Conservation (phyloP, 1,139 yeast species). For the Yamadazyma trypodendri region DNA sequence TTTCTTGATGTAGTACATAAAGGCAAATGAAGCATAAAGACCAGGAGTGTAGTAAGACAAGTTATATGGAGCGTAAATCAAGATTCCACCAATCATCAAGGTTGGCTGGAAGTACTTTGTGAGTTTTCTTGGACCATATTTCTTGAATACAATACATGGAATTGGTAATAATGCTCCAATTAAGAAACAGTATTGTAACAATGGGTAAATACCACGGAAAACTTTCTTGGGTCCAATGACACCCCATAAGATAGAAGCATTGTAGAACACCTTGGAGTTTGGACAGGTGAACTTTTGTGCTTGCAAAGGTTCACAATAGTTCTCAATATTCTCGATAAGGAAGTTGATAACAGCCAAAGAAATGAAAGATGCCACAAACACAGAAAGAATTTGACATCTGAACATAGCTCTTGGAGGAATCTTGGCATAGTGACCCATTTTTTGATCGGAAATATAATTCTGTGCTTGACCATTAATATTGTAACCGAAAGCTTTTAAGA, state of each 20-base stretch:
- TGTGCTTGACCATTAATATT: constrained; percentile 66
- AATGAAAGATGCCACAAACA: constrained; percentile 42
- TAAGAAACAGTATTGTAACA: constrained; percentile 50
- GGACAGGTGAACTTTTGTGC: constrained; percentile 8
- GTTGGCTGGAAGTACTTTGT: constrained; percentile 45
- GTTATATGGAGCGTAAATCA: constrained; percentile 49
- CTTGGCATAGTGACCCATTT: constrained; percentile 59
- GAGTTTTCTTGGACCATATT: constrained; percentile 28
- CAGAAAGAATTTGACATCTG: constrained; percentile 54
- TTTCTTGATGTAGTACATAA: constrained; percentile 48
- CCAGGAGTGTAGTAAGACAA: constrained; percentile 48
- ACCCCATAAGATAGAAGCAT: constrained; percentile 8
- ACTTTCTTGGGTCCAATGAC: constrained; percentile 8
- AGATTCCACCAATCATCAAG: constrained; percentile 38
- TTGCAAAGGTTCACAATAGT: constrained; percentile 5
- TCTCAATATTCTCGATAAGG: constrained; percentile 2
- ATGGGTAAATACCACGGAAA: constrained; percentile 36
- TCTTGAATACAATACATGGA: constrained; percentile 41
- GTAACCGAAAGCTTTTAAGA: constrained; percentile 58
- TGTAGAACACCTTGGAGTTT: constrained; percentile 4
- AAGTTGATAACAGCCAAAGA: constrained; percentile 17
- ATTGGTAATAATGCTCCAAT: constrained; percentile 50
- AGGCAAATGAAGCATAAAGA: constrained; percentile 36
- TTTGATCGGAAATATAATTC: constrained; percentile 53
- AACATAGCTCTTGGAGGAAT: constrained; percentile 63